Percentiles rank a stretch among this genome's conserved stretches.
phyloP scores from a whole-genome alignment of 257 asterid genomes.

The Henckelia pumila region DNA sequence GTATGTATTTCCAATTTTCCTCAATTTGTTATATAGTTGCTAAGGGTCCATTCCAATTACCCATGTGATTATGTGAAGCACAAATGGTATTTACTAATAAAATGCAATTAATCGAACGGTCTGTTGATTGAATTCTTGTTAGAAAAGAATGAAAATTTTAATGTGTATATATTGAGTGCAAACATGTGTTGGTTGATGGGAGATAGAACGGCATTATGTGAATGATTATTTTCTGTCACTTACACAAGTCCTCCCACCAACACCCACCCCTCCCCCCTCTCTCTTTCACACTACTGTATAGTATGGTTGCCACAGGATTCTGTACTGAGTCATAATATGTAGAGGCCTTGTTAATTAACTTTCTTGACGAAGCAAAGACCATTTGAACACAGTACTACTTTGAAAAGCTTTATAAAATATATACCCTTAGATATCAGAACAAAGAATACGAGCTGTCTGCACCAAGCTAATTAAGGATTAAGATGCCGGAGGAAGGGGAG shows the following conservation, averaged over 20 bases:
- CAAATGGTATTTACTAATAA: too few relatives aligned
- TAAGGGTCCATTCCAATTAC: too few relatives aligned
- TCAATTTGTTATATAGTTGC: too few relatives aligned
- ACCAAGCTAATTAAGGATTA: background rate
- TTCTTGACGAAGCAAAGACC: background rate
- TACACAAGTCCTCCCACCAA: too few relatives aligned
- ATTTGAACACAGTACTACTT: background rate
- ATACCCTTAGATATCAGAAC: background rate
- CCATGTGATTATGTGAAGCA: too few relatives aligned
- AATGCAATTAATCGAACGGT: too few relatives aligned
- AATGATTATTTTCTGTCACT: background rate
- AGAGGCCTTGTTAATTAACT: background rate
- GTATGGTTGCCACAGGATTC: background rate
- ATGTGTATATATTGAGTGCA: background rate
- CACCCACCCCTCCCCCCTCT: too few relatives aligned
- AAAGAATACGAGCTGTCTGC: background rate
- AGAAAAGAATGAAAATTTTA: background rate
- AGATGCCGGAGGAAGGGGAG: background rate
- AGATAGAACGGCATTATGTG: background rate
- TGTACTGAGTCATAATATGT: too few relatives aligned
- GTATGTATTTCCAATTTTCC: too few relatives aligned
- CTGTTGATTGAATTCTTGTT: background rate
- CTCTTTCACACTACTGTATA: background rate
- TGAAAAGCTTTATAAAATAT: background rate
- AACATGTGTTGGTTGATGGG: background rate